Conservation (phyloP, 2,329 filamentous ascomycete genomes). For the Aureobasidium sp. region DNA sequence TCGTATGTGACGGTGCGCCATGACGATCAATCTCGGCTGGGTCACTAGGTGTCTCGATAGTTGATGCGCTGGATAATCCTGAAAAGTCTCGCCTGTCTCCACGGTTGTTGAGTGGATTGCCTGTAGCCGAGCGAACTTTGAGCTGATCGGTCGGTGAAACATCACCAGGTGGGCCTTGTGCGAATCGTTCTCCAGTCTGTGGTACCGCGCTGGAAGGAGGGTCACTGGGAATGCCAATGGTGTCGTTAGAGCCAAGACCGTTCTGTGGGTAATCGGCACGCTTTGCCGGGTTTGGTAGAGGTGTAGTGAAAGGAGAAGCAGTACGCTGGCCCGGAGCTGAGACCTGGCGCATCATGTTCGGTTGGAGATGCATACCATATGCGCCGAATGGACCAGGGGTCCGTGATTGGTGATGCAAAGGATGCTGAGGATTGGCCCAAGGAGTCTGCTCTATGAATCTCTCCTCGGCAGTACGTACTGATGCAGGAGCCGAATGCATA, state of each 20-base stretch:
- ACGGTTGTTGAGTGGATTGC: not conserved
- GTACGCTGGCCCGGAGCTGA: slow-evolving; percentile 12
- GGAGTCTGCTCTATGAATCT: slow-evolving; percentile 83
- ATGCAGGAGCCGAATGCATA: slow-evolving; percentile 10
- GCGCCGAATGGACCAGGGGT: slow-evolving; percentile 16
- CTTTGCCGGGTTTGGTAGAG: slow-evolving; percentile 21
- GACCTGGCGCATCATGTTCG: slow-evolving; percentile 12
- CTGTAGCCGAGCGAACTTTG: slow-evolving; percentile 11
- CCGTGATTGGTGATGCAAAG: slow-evolving; percentile 16
- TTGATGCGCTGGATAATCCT: slow-evolving; percentile 16
- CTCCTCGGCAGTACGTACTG: slow-evolving; percentile 43
- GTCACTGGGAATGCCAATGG: slow-evolving; percentile 21
- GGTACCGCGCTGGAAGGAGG: slow-evolving; percentile 26
- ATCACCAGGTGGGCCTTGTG: slow-evolving; percentile 14
- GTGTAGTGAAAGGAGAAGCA: slow-evolving; percentile 25
- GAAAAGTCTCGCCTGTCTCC: slow-evolving; percentile 16
- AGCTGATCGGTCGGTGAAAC: slow-evolving; percentile 15
- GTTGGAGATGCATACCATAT: slow-evolving; percentile 13
- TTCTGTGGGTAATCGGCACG: slow-evolving; percentile 13
- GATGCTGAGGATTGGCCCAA: slow-evolving; percentile 75
- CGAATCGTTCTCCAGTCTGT: slow-evolving; percentile 22
- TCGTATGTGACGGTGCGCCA: not conserved
- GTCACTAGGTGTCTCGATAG: slow-evolving; percentile 15
- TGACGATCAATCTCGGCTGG: slow-evolving; percentile 5
- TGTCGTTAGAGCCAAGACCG: slow-evolving; percentile 18